Percentiles rank a stretch among this genome's conserved stretches.
phyloP scores from a whole-genome alignment of 148 eudicot genomes.

The Fagopyrum homotropicum region DNA sequence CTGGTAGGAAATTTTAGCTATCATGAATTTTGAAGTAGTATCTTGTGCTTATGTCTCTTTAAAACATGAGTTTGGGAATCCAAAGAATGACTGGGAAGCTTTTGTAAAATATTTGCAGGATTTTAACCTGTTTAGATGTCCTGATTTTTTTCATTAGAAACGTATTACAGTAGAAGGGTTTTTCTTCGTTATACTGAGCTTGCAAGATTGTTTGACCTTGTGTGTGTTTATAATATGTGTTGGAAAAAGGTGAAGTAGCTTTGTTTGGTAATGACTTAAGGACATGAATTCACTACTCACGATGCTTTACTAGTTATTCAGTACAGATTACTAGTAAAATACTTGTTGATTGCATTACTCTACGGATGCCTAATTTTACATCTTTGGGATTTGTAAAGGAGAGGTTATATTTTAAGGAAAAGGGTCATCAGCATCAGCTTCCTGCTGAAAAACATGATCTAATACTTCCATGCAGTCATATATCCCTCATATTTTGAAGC shows the following conservation, averaged over 20 bases:
- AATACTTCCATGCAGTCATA: not conserved
- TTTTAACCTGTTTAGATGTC: not conserved
- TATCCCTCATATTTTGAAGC: not conserved
- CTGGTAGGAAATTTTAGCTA: conserved; percentile 23
- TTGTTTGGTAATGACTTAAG: not conserved
- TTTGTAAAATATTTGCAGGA: not conserved
- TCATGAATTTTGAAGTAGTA: not conserved
- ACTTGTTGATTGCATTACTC: not conserved
- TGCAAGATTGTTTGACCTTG: not conserved
- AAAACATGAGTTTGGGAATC: not conserved
- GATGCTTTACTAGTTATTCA: not conserved
- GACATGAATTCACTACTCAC: not conserved
- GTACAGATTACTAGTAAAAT: not conserved
- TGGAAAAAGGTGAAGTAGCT: not conserved
- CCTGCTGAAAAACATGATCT: not conserved
- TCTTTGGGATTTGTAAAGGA: not conserved
- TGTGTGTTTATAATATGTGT: not conserved
- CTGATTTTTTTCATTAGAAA: not conserved
- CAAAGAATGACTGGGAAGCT: not conserved
- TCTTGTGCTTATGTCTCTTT: not conserved
- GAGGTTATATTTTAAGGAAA: not conserved
- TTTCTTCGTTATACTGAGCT: not conserved
- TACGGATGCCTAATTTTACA: not conserved
- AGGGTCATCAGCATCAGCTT: not conserved
- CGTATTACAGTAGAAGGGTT: not conserved